These are phyloP conservation scores for Aspergillus eucalypticola DNA, from an alignment of 2,329 filamentous ascomycete genomes.

Conservation along the genomic window DNA sequence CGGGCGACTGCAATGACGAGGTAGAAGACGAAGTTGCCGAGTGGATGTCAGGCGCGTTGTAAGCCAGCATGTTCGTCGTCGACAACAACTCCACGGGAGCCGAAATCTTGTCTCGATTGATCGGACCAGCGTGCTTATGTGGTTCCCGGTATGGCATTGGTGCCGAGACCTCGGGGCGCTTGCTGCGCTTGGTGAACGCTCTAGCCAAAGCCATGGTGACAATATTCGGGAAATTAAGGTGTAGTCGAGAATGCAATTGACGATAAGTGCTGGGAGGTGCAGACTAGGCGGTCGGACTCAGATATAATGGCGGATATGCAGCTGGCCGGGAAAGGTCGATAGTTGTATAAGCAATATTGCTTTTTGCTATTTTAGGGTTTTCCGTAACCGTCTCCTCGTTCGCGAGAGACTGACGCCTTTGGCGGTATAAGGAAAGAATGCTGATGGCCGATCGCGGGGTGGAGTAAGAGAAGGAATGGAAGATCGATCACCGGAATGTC, in stretches of 20 bases:
- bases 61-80: conserved; percentile 94
- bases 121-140: conserved; percentile 49
- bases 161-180: conserved; percentile 47
- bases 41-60: conserved; percentile 84
- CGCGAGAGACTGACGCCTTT: conserved; percentile 12
- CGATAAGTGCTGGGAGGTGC: background rate
- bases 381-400: conserved; percentile 11
- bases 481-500: conserved; percentile 33
- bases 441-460: conserved; percentile 31
- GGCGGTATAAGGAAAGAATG: conserved; percentile 23
- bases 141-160: conserved; percentile 47
- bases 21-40: conserved; percentile 48
- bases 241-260: conserved; percentile 4
- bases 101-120: conserved; percentile 66
- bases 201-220: conserved; percentile 44
- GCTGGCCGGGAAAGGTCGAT: conserved; percentile 5
- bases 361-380: conserved; percentile 18
- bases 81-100: conserved; percentile 82
- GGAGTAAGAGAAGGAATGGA: conserved; percentile 33
- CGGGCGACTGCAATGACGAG: conserved; percentile 62
- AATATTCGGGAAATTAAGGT: conserved; percentile 6
- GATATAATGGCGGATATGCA: conserved; percentile 13
- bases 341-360: conserved; percentile 13
- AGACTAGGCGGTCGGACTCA: conserved; percentile 1
- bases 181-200: conserved; percentile 52